Evolutionary conservation across 257 asterid genomes (phyloP).

Genomic region (Apocynum venetum): DNA sequence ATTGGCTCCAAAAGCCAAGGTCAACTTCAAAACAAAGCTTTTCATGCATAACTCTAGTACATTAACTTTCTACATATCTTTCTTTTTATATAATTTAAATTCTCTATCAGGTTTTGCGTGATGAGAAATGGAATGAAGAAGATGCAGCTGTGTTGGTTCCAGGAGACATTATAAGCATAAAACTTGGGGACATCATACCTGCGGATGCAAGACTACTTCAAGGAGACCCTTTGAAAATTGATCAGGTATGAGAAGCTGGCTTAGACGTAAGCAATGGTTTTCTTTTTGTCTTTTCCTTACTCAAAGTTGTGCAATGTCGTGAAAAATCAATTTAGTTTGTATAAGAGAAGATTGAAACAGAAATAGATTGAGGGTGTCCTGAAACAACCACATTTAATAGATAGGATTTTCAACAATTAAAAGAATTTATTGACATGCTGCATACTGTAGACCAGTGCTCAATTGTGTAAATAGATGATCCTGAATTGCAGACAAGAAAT

Average conservation of each 20-base stretch:
- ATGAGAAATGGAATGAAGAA: slow-evolving; percentile 35
- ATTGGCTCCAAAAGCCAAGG: slow-evolving; percentile 69
- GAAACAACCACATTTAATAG: no score
- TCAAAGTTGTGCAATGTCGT: background rate
- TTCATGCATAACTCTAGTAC: background rate
- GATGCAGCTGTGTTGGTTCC: slow-evolving; percentile 41
- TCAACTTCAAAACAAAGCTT: slow-evolving; percentile 3
- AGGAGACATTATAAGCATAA: slow-evolving; percentile 38
- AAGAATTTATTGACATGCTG: background rate
- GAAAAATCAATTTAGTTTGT: background rate
- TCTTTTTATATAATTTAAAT: background rate
- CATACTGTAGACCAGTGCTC: background rate
- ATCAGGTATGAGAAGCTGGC: slow-evolving; percentile 24
- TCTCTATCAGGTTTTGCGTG: slow-evolving; percentile 29
- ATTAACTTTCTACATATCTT: background rate
- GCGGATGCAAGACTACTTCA: slow-evolving; percentile 41
- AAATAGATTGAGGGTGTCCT: background rate
- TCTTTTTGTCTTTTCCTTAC: background rate
- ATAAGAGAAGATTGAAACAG: background rate
- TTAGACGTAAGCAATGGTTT: background rate
- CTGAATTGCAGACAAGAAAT: background rate
- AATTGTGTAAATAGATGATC: background rate
- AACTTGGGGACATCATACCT: slow-evolving; percentile 39
- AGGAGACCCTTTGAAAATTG: slow-evolving; percentile 39
- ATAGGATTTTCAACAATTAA: background rate